These are phyloP conservation scores for Castanospermum australe DNA, from an alignment of 306 rosid species.

Conservation along the genomic window DNA sequence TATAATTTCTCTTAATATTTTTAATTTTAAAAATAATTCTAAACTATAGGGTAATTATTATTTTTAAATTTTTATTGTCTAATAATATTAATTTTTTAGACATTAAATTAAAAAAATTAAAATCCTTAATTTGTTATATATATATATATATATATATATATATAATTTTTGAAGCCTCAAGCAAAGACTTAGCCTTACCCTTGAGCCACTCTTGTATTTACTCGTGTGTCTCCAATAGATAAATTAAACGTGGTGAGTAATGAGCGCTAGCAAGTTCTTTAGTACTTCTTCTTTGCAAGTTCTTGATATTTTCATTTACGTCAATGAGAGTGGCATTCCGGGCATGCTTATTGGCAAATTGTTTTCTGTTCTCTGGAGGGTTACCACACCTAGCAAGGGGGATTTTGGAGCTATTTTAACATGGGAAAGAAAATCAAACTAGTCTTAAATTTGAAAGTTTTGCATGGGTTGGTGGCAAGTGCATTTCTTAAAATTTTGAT, in stretches of 20 bases:
- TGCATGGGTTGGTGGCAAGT: background rate
- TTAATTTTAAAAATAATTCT: too few relatives aligned
- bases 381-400: conserved; percentile 60
- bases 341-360: conserved; percentile 6
- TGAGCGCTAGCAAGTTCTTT: background rate
- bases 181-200: too few relatives aligned
- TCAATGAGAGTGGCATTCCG: background rate
- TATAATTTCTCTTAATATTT: too few relatives aligned
- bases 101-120: too few relatives aligned
- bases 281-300: background rate
- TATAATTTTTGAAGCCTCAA: too few relatives aligned
- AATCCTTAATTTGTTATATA: too few relatives aligned
- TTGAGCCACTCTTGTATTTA: conserved; percentile 60
- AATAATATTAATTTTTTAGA: too few relatives aligned
- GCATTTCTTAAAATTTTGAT: background rate
- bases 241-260: conserved; percentile 25
- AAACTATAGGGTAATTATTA: too few relatives aligned
- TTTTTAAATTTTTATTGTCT: too few relatives aligned
- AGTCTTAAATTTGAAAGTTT: background rate
- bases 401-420: conserved; percentile 81
- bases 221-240: conserved; percentile 35
- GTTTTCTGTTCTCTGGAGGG: conserved; percentile 47
- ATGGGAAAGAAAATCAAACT: conserved; percentile 50
- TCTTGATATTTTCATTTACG: background rate
- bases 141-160: too few relatives aligned